Conservation (phyloP, 768 basidiomycete genomes). For the Leccinum truebloodii region DNA sequence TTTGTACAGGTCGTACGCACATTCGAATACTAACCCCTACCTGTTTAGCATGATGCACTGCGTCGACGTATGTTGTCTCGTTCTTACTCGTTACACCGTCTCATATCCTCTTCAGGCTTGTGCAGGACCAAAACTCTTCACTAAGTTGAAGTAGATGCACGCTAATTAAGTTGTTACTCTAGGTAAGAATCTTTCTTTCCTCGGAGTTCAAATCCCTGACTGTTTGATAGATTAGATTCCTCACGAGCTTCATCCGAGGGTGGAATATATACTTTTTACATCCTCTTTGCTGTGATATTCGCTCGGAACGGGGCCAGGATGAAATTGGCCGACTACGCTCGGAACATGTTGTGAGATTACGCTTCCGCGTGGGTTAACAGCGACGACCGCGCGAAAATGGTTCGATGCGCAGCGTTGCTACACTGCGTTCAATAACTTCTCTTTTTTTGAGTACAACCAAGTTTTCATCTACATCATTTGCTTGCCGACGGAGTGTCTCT, state of each 20-base stretch:
- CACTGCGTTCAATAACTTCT: not conserved
- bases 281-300: slow-evolving; percentile 1
- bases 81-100: not conserved
- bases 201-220: not conserved
- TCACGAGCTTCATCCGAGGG: slow-evolving; percentile 4
- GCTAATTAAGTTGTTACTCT: slow-evolving; percentile 7
- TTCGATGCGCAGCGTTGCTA: not conserved
- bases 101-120: slow-evolving; percentile 37
- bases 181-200: slow-evolving; percentile 14
- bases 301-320: not conserved
- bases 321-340: not conserved
- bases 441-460: no score
- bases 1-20: not conserved
- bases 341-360: not conserved
- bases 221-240: slow-evolving; percentile 16
- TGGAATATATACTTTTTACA: slow-evolving; percentile 13
- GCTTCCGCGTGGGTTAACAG: not conserved
- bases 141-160: slow-evolving; percentile 52
- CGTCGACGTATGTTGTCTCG: slow-evolving; percentile 63
- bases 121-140: slow-evolving; percentile 80
- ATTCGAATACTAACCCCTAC: slow-evolving; percentile 8
- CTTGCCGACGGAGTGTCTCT: no score
- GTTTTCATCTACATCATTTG: no score
- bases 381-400: no score
- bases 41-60: slow-evolving; percentile 84